Percentiles rank a stretch among this genome's conserved stretches.
These are phyloP conservation scores for Tulasnella sp. DNA, from an alignment of 768 basidiomycete genomes.

Conservation along the genomic window DNA sequence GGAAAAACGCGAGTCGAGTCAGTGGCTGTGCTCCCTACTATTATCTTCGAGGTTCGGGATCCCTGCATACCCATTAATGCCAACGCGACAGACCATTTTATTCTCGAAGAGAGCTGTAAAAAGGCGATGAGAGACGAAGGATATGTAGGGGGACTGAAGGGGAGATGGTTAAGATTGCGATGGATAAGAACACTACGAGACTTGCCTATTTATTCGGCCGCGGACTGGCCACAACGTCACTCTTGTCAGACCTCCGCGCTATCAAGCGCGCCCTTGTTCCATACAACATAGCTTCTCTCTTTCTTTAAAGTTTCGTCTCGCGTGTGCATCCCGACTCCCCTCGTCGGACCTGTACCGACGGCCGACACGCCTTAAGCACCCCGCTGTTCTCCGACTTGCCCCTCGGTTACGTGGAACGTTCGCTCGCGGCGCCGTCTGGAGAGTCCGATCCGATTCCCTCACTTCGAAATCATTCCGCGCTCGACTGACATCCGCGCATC, in stretches of 20 bases:
- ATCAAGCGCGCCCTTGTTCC: too few relatives aligned
- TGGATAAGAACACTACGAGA: background rate
- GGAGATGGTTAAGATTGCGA: conserved; percentile 4
- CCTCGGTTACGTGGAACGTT: too few relatives aligned
- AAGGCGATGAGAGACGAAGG: background rate
- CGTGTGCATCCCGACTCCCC: too few relatives aligned
- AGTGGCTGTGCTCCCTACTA: background rate
- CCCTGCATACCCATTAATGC: background rate
- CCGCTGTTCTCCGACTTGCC: too few relatives aligned
- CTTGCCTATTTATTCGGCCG: conserved; percentile 4
- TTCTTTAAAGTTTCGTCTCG: too few relatives aligned
- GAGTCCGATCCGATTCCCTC: too few relatives aligned
- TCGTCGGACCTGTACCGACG: too few relatives aligned
- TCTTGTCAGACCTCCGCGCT: background rate
- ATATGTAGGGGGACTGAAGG: background rate
- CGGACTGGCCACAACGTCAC: background rate
- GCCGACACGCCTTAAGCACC: too few relatives aligned
- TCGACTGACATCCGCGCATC: too few relatives aligned
- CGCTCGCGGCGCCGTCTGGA: too few relatives aligned
- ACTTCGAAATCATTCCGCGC: too few relatives aligned
- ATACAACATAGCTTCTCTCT: too few relatives aligned
- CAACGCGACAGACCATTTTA: background rate
- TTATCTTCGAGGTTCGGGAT: background rate
- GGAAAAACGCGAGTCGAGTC: background rate
- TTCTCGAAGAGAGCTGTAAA: background rate